These are phyloP conservation scores for Penicillium freii DNA, from an alignment of 2,329 filamentous ascomycete genomes.

Conservation along the genomic window DNA sequence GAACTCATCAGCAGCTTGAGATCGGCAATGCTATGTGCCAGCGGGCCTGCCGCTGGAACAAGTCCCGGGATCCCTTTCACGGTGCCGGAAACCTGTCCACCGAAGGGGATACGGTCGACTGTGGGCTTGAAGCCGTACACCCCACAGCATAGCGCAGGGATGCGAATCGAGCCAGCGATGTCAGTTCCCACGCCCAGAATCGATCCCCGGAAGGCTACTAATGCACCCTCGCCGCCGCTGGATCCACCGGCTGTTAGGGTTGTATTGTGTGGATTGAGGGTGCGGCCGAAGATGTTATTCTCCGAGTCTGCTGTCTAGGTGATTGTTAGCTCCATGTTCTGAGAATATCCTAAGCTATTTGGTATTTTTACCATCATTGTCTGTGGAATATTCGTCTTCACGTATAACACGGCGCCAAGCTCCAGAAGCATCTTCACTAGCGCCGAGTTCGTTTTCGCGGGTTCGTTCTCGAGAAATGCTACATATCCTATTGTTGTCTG, in stretches of 20 bases:
- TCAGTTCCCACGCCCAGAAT: slow-evolving; percentile 39
- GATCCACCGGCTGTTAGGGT: slow-evolving; percentile 30
- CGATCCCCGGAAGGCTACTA: slow-evolving; percentile 39
- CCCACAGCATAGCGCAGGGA: slow-evolving; percentile 37
- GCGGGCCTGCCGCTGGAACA: slow-evolving; percentile 19
- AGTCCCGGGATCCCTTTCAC: slow-evolving; percentile 20
- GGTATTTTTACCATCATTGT: slow-evolving; percentile 29
- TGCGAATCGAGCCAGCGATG: slow-evolving; percentile 38
- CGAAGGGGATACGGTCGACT: slow-evolving; percentile 30
- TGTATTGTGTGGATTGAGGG: slow-evolving; percentile 31
- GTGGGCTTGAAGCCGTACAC: slow-evolving; percentile 40
- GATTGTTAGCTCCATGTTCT: not conserved
- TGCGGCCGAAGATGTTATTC: slow-evolving; percentile 32
- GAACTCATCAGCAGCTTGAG: slow-evolving; percentile 38
- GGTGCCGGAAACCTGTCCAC: slow-evolving; percentile 24
- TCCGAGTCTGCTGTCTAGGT: slow-evolving; percentile 28
- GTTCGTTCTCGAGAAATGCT: slow-evolving; percentile 20
- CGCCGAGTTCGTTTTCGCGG: slow-evolving; percentile 20
- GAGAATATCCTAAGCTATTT: not conserved
- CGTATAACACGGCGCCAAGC: slow-evolving; percentile 33
- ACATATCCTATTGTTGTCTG: slow-evolving; percentile 27
- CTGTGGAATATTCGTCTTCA: slow-evolving; percentile 36
- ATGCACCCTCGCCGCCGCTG: slow-evolving; percentile 37
- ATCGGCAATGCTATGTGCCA: slow-evolving; percentile 23
- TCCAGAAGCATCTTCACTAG: slow-evolving; percentile 27